Conservation (phyloP, 371 early-diverging fungal genomes). For the Saksenaea vasiformis region DNA sequence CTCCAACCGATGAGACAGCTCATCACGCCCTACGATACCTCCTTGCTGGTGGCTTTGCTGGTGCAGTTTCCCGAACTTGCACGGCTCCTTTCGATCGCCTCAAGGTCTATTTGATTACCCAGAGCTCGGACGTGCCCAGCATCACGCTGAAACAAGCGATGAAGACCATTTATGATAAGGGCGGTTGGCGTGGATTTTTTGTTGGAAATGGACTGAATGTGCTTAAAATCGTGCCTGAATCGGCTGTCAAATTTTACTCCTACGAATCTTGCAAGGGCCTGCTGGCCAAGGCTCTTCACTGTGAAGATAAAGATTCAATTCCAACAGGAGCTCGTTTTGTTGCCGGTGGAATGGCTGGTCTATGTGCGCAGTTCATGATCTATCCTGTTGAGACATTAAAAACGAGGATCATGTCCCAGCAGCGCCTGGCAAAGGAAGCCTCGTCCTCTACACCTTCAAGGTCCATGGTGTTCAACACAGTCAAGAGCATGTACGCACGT, state of each 20-base stretch:
- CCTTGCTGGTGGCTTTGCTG: constrained; percentile 77
- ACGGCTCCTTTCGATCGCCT: constrained; percentile 86
- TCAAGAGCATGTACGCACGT: constrained; percentile 58
- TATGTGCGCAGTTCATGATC: constrained; percentile 68
- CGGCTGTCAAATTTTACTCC: constrained; percentile 74
- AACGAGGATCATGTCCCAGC: constrained; percentile 69
- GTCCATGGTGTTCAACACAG: constrained; percentile 36
- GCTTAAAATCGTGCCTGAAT: constrained; percentile 82
- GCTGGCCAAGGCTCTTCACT: constrained; percentile 42
- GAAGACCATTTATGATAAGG: constrained; percentile 58
- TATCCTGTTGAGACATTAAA: constrained; percentile 81
- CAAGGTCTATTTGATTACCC: constrained; percentile 75
- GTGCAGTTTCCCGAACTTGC: constrained; percentile 76
- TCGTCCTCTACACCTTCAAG: background rate
- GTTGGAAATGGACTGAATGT: constrained; percentile 84
- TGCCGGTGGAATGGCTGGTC: constrained; percentile 80
- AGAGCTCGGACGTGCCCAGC: constrained; percentile 27
- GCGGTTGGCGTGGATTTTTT: constrained; percentile 72
- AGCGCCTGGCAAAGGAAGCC: constrained; percentile 1
- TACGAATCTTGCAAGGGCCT: constrained; percentile 64
- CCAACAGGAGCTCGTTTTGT: constrained; percentile 66
- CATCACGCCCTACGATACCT: constrained; percentile 63
- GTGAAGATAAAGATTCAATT: constrained; percentile 52
- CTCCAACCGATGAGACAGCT: constrained; percentile 53
- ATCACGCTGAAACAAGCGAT: constrained; percentile 32